Conservation (phyloP, 2,329 filamentous ascomycete species). For the Stagonosporopsis tanaceti region DNA sequence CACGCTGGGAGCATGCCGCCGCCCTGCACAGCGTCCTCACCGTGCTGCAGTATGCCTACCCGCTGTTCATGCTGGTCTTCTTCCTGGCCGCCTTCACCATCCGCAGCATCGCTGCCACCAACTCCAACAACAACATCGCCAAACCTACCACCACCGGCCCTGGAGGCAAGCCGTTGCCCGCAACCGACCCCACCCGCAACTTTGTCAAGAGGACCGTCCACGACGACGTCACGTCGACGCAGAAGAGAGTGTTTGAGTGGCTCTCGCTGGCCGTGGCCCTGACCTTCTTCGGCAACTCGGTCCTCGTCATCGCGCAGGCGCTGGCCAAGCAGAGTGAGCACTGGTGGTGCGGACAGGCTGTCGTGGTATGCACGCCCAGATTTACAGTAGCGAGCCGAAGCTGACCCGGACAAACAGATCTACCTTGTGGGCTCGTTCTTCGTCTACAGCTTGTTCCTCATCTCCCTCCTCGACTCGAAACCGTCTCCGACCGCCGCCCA, state of each 20-base stretch:
- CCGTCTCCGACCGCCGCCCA: constrained; percentile 83
- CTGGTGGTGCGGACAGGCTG: constrained; percentile 85
- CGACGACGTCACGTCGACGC: constrained; percentile 68
- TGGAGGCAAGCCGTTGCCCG: constrained; percentile 86
- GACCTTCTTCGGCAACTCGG: constrained; percentile 78
- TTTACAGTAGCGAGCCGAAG: background rate
- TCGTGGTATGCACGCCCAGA: constrained; percentile 66
- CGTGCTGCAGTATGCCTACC: constrained; percentile 66
- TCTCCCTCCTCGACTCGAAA: constrained; percentile 84
- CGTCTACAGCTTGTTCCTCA: constrained; percentile 83
- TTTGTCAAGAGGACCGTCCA: constrained; percentile 56
- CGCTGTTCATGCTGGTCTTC: constrained; percentile 69
- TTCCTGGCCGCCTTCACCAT: constrained; percentile 69
- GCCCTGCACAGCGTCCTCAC: constrained; percentile 28
- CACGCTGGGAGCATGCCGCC: constrained; percentile 31
- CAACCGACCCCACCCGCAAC: constrained; percentile 58
- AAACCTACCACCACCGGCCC: constrained; percentile 71
- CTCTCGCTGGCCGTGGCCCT: constrained; percentile 74
- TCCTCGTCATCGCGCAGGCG: constrained; percentile 77
- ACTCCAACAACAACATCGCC: constrained; percentile 54
- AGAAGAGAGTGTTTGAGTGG: constrained; percentile 78
- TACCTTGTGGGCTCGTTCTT: constrained; percentile 87
- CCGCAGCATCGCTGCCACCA: constrained; percentile 65
- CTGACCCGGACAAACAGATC: constrained; percentile 64
- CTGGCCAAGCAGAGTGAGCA: constrained; percentile 69